Evolutionary conservation across 805 yeast genomes (phyloP).

Genomic region (Sugiyamaella marilandica): DNA sequence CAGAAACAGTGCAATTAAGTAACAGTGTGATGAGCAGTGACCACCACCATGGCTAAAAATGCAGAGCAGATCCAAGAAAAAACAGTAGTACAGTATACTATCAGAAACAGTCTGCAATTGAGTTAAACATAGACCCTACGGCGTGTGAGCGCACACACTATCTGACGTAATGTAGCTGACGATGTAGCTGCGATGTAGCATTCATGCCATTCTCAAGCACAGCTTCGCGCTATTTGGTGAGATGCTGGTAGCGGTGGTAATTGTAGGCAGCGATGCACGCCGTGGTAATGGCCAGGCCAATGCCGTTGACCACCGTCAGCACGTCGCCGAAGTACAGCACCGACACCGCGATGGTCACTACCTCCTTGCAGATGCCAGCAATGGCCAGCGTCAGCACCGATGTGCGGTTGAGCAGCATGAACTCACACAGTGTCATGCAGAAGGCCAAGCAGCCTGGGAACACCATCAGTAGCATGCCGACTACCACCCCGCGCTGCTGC

Average conservation of each 20-base stretch:
- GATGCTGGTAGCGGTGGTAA: constrained; percentile 26
- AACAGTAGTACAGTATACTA: too few species aligned
- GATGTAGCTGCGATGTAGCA: too few species aligned
- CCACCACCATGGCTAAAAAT: too few species aligned
- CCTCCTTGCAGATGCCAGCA: constrained; percentile 90
- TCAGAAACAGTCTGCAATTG: too few species aligned
- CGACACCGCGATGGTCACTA: constrained; percentile 68
- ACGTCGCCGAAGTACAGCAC: constrained; percentile 67
- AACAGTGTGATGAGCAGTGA: too few species aligned
- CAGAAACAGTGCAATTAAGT: too few species aligned
- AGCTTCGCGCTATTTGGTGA: too few species aligned
- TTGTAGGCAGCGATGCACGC: constrained; percentile 82
- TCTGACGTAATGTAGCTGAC: too few species aligned
- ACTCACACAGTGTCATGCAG: constrained; percentile 79
- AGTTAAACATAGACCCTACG: too few species aligned
- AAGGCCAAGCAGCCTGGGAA: constrained; percentile 87
- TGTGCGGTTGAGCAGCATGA: constrained; percentile 72
- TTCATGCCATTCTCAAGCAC: too few species aligned
- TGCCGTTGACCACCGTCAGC: constrained; percentile 58
- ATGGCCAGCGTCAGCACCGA: constrained; percentile 81
- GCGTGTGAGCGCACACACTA: too few species aligned
- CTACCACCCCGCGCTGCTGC: constrained; percentile 51
- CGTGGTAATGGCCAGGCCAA: constrained; percentile 73
- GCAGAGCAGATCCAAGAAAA: too few species aligned
- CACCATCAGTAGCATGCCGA: constrained; percentile 54